These are phyloP conservation scores for Saraca asoca DNA, from an alignment of 331 rosid species.

Conservation along the genomic window DNA sequence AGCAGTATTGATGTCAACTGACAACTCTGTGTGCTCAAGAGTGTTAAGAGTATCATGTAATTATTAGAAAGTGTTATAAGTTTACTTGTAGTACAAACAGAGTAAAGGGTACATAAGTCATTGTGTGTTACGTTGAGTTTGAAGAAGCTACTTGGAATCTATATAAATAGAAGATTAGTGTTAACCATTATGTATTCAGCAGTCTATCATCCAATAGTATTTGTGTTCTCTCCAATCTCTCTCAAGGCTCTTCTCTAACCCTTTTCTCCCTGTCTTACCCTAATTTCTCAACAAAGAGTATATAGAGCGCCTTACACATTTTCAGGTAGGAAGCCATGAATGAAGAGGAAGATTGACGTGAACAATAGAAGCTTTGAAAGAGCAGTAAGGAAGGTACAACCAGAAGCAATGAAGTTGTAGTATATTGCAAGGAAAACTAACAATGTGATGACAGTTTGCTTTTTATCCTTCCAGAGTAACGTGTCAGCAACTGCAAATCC, in stretches of 20 bases:
- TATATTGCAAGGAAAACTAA: constrained; percentile 69
- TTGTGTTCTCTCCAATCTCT: no score
- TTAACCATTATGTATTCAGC: no score
- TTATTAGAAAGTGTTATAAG: no score
- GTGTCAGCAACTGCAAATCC: constrained; percentile 83
- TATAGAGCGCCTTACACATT: constrained; percentile 53
- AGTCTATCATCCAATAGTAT: no score
- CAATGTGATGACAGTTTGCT: constrained; percentile 57
- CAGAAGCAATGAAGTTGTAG: constrained; percentile 76
- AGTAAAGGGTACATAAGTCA: no score
- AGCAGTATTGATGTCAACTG: constrained; percentile 15
- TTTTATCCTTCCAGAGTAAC: constrained; percentile 93
- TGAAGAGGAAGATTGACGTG: constrained; percentile 48
- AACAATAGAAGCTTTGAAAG: constrained; percentile 70
- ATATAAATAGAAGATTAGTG: no score
- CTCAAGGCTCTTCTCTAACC: no score
- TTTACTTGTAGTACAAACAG: no score
- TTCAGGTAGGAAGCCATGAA: constrained; percentile 71
- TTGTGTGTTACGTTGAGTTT: no score
- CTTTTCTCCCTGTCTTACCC: no score
- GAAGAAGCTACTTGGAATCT: no score
- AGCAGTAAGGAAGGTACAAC: constrained; percentile 62
- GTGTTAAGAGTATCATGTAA: not conserved
- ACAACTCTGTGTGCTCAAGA: constrained; percentile 18
- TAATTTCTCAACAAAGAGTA: no score